phyloP scores from a whole-genome alignment of 2,329 filamentous ascomycete genomes.

The Trichoderma sp. region DNA sequence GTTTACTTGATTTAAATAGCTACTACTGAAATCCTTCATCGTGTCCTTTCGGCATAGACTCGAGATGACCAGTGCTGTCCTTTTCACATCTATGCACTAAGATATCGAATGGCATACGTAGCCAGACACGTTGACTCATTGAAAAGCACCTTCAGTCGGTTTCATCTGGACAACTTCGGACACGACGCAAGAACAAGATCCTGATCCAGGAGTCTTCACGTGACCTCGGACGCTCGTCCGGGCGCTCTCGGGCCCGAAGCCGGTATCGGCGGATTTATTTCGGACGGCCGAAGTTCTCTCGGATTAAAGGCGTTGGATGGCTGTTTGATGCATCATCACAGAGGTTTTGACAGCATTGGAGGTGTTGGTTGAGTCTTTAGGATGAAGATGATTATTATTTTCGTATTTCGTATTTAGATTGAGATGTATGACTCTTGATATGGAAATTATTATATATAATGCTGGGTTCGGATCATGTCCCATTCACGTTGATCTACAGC shows the following conservation, averaged over 20 bases:
- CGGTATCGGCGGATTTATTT: background rate
- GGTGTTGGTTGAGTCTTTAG: background rate
- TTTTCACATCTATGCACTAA: background rate
- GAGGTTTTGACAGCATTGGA: background rate
- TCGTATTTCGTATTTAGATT: background rate
- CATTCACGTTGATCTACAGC: background rate
- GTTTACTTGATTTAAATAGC: background rate
- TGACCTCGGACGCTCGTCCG: background rate
- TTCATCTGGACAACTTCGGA: background rate
- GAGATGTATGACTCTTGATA: background rate
- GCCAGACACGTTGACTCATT: background rate
- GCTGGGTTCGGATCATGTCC: no score
- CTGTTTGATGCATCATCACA: background rate
- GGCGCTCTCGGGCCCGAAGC: slow-evolving; percentile 8
- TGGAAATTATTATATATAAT: background rate
- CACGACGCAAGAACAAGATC: background rate
- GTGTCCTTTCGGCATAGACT: background rate
- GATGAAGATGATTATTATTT: background rate
- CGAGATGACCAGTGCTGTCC: background rate
- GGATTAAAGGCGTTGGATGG: background rate
- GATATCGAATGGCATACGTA: background rate
- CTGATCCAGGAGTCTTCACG: background rate
- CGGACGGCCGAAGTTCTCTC: slow-evolving; percentile 13
- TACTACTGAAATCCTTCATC: background rate
- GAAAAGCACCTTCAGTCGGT: background rate